A percentile compares a stretch with the other conserved stretches of the same genome.
Evolutionary conservation across 352 stramenopile genomes (phyloP).

Genomic region (Phytopythium mirpurense): DNA sequence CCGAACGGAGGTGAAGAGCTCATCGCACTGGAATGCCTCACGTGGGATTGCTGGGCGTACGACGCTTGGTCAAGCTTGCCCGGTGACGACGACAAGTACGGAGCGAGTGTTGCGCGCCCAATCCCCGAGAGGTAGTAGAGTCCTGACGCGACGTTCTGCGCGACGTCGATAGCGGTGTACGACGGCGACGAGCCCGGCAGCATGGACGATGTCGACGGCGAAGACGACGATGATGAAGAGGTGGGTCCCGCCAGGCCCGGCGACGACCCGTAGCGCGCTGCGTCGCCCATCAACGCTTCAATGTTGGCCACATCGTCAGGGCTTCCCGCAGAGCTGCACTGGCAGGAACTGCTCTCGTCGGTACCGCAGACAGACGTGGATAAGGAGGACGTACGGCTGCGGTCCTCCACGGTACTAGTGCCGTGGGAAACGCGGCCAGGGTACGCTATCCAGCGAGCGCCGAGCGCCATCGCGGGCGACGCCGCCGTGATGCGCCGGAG

Average conservation of each 20-base stretch:
- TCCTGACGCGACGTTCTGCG: slow-evolving; percentile 83
- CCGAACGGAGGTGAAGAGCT: slow-evolving; percentile 7
- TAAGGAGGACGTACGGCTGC: neutral
- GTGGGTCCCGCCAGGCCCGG: neutral
- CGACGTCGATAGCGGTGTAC: slow-evolving; percentile 75
- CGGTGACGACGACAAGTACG: slow-evolving; percentile 68
- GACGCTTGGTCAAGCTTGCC: slow-evolving; percentile 16
- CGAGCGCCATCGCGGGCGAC: slow-evolving; percentile 59
- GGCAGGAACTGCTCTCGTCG: slow-evolving; percentile 3
- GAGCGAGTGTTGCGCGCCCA: slow-evolving; percentile 57
- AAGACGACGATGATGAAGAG: neutral
- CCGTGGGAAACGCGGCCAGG: slow-evolving; percentile 26
- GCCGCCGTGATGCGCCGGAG: slow-evolving; percentile 39
- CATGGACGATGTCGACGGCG: slow-evolving; percentile 7
- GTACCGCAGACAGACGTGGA: slow-evolving; percentile 10
- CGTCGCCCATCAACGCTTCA: slow-evolving; percentile 31
- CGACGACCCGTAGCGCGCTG: slow-evolving; percentile 10
- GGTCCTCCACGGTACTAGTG: neutral
- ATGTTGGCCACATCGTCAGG: slow-evolving; percentile 28
- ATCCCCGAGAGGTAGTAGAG: slow-evolving; percentile 83
- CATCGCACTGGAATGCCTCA: slow-evolving; percentile 3
- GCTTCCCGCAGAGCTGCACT: slow-evolving; percentile 4
- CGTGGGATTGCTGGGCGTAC: neutral
- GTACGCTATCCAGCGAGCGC: slow-evolving; percentile 66
- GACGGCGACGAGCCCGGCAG: slow-evolving; percentile 30